These are phyloP conservation scores for Poterioochromonas sp. DNA, from an alignment of 352 stramenopile species.

Conservation along the genomic window DNA sequence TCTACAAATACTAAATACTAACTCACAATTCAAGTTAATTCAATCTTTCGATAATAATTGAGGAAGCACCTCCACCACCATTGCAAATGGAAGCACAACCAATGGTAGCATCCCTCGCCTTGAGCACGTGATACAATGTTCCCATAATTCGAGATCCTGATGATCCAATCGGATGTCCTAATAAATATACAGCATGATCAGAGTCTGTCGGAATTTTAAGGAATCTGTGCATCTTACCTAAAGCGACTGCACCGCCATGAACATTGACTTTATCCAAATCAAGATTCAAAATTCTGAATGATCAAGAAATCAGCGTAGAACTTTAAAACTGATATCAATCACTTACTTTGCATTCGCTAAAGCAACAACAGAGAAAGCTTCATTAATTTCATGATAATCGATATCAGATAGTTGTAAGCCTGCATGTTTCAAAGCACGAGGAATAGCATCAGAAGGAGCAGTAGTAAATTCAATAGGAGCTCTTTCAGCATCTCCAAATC, in stretches of 20 bases:
- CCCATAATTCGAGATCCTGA: conserved; percentile 41
- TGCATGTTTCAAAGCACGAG: conserved; percentile 76
- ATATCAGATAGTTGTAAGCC: conserved; percentile 79
- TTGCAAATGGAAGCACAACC: conserved; percentile 91
- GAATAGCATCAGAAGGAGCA: conserved; percentile 83
- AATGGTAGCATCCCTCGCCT: conserved; percentile 72
- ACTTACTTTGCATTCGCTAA: conserved; percentile 74
- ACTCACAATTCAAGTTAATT: too few species aligned
- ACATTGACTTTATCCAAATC: conserved; percentile 85
- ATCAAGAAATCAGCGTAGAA: background rate
- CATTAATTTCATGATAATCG: conserved; percentile 98
- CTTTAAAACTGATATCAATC: too few species aligned
- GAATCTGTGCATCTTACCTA: conserved; percentile 71
- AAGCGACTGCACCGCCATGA: conserved; percentile 77
- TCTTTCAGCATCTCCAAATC: conserved; percentile 64
- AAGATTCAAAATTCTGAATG: conserved; percentile 63
- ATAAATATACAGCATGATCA: conserved; percentile 29
- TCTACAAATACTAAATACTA: too few species aligned
- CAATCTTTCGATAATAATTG: conserved; percentile 80
- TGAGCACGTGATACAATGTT: conserved; percentile 76
- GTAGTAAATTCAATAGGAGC: conserved; percentile 90
- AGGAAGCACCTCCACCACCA: conserved; percentile 84
- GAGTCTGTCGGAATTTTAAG: conserved; percentile 57
- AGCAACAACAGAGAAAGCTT: conserved; percentile 93
- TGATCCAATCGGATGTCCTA: background rate